Evolutionary conservation across 495 filamentous ascomycete genomes (phyloP).

Genomic region (Schizothecium vesticola): DNA sequence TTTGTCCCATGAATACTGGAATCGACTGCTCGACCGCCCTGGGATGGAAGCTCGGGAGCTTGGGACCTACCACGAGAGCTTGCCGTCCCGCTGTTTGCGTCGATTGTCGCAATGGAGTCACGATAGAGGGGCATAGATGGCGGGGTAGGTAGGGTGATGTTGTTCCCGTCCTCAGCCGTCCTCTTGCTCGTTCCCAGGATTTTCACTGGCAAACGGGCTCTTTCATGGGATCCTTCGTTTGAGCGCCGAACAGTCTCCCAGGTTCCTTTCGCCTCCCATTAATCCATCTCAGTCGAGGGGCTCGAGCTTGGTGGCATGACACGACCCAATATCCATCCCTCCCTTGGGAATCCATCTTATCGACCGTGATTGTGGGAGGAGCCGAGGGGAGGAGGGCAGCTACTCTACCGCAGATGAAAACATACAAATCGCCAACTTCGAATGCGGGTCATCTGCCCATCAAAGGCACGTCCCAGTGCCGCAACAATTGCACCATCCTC

Average conservation of each 20-base stretch:
- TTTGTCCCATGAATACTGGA: neutral
- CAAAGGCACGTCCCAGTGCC: conserved; percentile 10
- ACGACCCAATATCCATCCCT: neutral
- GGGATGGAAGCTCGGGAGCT: neutral
- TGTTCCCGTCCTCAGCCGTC: neutral
- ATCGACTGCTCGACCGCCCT: neutral
- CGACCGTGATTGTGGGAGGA: neutral
- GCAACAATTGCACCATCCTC: conserved; percentile 21
- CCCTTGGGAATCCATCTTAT: neutral
- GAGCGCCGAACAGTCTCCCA: neutral
- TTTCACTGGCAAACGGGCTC: no score
- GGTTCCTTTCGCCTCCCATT: neutral
- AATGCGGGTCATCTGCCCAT: conserved; percentile 16
- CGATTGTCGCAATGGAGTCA: neutral
- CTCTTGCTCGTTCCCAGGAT: neutral
- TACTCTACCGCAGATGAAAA: conserved; percentile 12
- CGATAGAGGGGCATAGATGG: neutral
- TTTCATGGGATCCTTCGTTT: neutral
- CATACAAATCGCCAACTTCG: conserved; percentile 10
- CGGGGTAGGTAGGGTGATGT: neutral
- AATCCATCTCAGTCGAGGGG: neutral
- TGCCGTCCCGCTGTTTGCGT: neutral
- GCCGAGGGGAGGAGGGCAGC: conserved; percentile 8
- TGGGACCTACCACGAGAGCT: neutral
- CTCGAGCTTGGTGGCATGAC: neutral